Evolutionary conservation across 2,329 filamentous ascomycete species (phyloP).

Genomic region (Penicillium sp.): DNA sequence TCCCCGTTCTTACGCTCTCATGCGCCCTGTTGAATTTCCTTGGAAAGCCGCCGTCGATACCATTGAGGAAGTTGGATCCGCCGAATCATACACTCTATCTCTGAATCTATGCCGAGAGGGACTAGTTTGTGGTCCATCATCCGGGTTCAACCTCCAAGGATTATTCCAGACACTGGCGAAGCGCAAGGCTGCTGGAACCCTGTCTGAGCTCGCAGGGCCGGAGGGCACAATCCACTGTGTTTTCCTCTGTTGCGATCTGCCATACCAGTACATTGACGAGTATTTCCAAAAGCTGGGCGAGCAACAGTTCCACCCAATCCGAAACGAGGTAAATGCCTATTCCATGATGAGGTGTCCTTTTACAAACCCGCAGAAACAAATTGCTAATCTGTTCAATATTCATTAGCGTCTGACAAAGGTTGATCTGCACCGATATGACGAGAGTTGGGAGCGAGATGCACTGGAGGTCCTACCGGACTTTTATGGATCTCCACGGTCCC

Average conservation of each 20-base stretch:
- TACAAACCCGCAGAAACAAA: constrained; percentile 3
- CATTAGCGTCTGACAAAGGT: constrained; percentile 48
- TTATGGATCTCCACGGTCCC: constrained; percentile 27
- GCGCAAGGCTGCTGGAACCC: constrained; percentile 46
- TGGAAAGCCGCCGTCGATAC: constrained; percentile 57
- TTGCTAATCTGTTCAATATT: not conserved
- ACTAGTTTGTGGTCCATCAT: constrained; percentile 60
- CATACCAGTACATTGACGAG: constrained; percentile 62
- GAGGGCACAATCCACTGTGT: constrained; percentile 54
- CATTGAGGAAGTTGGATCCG: constrained; percentile 57
- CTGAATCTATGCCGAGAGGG: constrained; percentile 58
- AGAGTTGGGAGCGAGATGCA: constrained; percentile 53
- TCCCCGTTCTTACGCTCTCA: constrained; percentile 53
- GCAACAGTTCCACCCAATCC: constrained; percentile 51
- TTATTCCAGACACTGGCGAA: constrained; percentile 53
- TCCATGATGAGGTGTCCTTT: not conserved
- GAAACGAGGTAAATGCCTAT: constrained; percentile 42
- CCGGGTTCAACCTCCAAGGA: constrained; percentile 58
- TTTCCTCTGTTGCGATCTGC: constrained; percentile 63
- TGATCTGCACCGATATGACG: constrained; percentile 57
- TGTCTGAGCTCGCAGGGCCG: constrained; percentile 46
- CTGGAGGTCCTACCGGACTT: constrained; percentile 43
- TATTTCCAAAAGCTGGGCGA: constrained; percentile 58
- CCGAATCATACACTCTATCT: constrained; percentile 55
- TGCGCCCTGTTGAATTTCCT: constrained; percentile 56